Evolutionary conservation across 164 flowering plant species (phyloP).

Genomic region (Tinospora cordifolia): DNA sequence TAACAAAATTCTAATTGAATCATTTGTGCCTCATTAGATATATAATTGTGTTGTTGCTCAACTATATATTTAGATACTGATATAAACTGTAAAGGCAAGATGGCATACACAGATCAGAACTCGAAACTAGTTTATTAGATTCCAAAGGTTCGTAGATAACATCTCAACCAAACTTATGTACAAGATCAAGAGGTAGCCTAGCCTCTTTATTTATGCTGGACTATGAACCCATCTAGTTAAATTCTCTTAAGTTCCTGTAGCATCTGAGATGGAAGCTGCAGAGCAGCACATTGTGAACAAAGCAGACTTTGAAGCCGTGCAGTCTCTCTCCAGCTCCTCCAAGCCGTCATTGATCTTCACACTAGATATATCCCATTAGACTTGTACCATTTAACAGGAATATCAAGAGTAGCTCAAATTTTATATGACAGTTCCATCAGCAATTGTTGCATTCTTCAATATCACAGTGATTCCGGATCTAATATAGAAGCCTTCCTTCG

Average conservation of each 20-base stretch:
- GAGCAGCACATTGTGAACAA: background rate
- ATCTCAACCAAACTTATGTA: background rate
- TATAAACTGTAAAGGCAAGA: background rate
- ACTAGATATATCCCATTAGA: background rate
- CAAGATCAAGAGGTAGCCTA: constrained; percentile 4
- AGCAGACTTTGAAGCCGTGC: background rate
- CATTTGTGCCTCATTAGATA: background rate
- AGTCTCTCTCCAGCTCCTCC: background rate
- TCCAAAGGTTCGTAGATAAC: background rate
- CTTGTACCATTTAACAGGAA: background rate
- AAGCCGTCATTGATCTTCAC: background rate
- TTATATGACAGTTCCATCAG: constrained; percentile 55
- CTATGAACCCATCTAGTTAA: background rate
- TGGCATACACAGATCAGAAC: background rate
- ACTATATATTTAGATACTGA: background rate
- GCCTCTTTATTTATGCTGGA: constrained; percentile 10
- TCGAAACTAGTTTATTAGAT: background rate
- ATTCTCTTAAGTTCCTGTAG: constrained; percentile 2
- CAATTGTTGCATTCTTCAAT: constrained; percentile 75
- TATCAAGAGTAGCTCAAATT: background rate
- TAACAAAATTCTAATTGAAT: background rate
- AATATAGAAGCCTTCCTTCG: constrained; percentile 74
- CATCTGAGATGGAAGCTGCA: background rate
- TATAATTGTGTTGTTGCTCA: background rate
- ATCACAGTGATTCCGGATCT: constrained; percentile 79